Base-by-base conservation (phyloP, 2,329 filamentous ascomycete species). In the Shiraia bambusicola region DNA sequence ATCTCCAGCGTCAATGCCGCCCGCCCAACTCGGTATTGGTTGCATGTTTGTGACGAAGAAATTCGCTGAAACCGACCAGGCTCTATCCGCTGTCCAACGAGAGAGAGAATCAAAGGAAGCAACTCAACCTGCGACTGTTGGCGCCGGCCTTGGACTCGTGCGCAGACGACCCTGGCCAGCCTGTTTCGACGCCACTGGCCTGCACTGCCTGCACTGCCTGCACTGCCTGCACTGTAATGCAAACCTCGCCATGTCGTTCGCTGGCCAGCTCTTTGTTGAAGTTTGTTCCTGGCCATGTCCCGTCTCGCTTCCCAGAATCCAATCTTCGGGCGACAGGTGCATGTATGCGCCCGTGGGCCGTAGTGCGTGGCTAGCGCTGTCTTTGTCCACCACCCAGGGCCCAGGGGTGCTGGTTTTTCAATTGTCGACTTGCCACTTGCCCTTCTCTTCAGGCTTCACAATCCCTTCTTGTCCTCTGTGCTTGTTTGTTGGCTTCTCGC, bases 391-490 rank as follows among this genome's bases (percentile, higher is more conserved):
- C 41, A 37, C n/a, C n/a, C n/a, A n/a, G n/a, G n/a, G n/a, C n/a
- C n/a, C n/a, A 16, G 37, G 42, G 36, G 40, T 49, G 43, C 43
- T 56, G 49, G 52, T 42, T 59, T 59, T 59, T 59, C 49, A 49
- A 49, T 49, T 34, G 29, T 42, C 34, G 28, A 8, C 39, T 17
- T 47, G 54, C 52, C 56, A 55, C 38, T 37, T 51, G 48, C 56
- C 50, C 45, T 57, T 52, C 48, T 54, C 47, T 54, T 56, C 46
- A 54, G 45, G 50, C 46, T 51, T 47, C 44, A 41, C 48, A 57
- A 58, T 58, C 53, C 59, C 56, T 52, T 43, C 50, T 56, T 52
- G 45, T 45, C 44, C 49, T 58, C 45, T 53, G 54, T 48, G 47
- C 52, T 48, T 50, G 19, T 22, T 22, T n/a, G 36, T 56, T 56